Conservation (phyloP, 2,329 filamentous ascomycete genomes). For the Helotiales sp. region DNA sequence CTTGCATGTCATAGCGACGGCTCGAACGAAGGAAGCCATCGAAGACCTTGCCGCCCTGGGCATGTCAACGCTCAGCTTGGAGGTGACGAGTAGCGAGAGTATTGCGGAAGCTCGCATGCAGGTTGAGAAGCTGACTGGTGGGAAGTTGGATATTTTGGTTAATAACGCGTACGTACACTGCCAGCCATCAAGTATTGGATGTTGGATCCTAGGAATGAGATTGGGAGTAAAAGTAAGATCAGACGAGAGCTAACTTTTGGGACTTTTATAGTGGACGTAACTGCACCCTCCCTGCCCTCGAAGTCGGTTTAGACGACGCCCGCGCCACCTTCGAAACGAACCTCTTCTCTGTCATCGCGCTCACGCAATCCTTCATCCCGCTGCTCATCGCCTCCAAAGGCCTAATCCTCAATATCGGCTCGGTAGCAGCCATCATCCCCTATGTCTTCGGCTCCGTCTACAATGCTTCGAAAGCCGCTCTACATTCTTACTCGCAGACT, state of each 20-base stretch:
- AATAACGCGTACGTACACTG: conserved; percentile 23
- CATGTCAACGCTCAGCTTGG: conserved; percentile 48
- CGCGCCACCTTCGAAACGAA: conserved; percentile 46
- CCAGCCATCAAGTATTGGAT: not conserved
- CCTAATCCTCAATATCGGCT: conserved; percentile 39
- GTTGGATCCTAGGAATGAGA: not conserved
- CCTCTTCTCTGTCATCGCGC: conserved; percentile 49
- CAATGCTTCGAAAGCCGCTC: conserved; percentile 87
- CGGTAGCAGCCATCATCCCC: conserved; percentile 67
- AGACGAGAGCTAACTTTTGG: not conserved
- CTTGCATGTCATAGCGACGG: conserved; percentile 49
- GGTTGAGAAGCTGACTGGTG: conserved; percentile 24
- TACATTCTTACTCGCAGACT: conserved; percentile 33
- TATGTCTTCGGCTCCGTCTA: conserved; percentile 89
- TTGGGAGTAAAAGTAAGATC: not conserved
- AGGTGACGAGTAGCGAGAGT: conserved; percentile 45
- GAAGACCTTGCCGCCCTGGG: conserved; percentile 37
- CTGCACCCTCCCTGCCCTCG: conserved; percentile 38
- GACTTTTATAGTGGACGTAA: conserved; percentile 33
- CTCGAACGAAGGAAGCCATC: conserved; percentile 45
- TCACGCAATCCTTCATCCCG: conserved; percentile 49
- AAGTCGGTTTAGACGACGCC: conserved; percentile 43
- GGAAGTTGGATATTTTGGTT: conserved; percentile 28
- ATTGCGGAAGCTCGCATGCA: conserved; percentile 31
- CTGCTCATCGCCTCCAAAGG: conserved; percentile 41